Evolutionary conservation across 495 filamentous ascomycete species (phyloP), one percentile per base, ranked within the genome.

Genomic region (Daldinia loculata): DNA sequence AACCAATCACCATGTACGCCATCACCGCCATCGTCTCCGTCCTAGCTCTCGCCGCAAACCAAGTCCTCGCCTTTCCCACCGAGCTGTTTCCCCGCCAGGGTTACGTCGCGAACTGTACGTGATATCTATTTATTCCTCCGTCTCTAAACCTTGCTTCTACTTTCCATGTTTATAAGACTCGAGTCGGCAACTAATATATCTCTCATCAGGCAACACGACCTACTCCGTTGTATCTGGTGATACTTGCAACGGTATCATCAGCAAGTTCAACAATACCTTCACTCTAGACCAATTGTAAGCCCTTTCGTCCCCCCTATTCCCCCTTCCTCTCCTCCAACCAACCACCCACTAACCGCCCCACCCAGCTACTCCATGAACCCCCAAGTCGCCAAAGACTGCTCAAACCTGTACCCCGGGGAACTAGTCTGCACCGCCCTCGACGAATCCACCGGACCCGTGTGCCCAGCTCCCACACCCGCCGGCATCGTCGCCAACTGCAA

Each of bases 281-380:
- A 70, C 50, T 1, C 72, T 76, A 0, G 27, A 22, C 17, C n/a
- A 72, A 7, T 76, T 76, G 74, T 76, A 59, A 62, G 74, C 29
- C 32, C 14, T 15, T 22, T 43, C 48, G 27, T 22, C 30, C 48
- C 29, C 17, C 19, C 17, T 12, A 14, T 27, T 24, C 52, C 27
- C 19, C 39, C 15, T 41, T 6, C 19, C 38, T 30, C 22, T 45
- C 19, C 8, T 32, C 27, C 29, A 7, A 0, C 36, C 26, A 12
- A 30, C 7, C 12, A 27, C 24, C 56, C 14, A 22, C 65, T 69
- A 76, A 69, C 51, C n/a, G n/a, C 24, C 22, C 15, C 4, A 19
- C 14, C 22, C 26, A 76, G 74, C 62, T 76, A 76, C 58, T n/a
- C 64, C 2, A 75, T 72, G 74, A 76, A 76, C 66, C 74, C 74